phyloP scores from a whole-genome alignment of 2,329 filamentous ascomycete species.

The Sporothrix brunneoviolacea region DNA sequence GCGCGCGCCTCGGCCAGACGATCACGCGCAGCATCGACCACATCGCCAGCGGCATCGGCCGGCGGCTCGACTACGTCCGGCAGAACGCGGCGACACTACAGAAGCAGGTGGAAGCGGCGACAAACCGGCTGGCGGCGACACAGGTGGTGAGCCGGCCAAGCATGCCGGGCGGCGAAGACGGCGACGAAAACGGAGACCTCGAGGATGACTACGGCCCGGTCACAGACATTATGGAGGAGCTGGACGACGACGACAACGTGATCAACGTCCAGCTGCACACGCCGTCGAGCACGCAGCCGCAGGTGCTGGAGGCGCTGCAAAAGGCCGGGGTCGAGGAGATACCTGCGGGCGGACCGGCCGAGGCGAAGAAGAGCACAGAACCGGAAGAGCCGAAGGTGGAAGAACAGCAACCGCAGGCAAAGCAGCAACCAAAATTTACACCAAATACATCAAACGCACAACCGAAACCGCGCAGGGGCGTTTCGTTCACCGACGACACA shows the following conservation, averaged over 20 bases:
- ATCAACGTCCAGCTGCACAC: conserved; percentile 59
- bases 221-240: conserved; percentile 84
- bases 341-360: conserved; percentile 10
- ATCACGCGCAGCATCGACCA: conserved; percentile 48
- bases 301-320: conserved; percentile 64
- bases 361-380: background rate
- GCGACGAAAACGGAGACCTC: conserved; percentile 57
- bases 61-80: conserved; percentile 82
- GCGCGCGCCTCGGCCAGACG: conserved; percentile 27
- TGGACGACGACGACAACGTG: conserved; percentile 86
- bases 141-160: conserved; percentile 50
- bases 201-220: conserved; percentile 67
- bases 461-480: conserved; percentile 44
- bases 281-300: conserved; percentile 60
- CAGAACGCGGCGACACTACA: conserved; percentile 70
- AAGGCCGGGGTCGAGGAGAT: conserved; percentile 61
- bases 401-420: background rate
- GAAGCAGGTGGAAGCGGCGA: conserved; percentile 62
- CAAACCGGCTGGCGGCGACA: conserved; percentile 62
- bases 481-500: conserved; percentile 57
- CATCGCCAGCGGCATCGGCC: conserved; percentile 60
- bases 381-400: background rate
- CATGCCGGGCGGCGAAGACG: conserved; percentile 30
- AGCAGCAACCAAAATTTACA: background rate
- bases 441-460: too few relatives aligned